Conservation (phyloP, 495 filamentous ascomycete species). For the Coniosporium apollinis region DNA sequence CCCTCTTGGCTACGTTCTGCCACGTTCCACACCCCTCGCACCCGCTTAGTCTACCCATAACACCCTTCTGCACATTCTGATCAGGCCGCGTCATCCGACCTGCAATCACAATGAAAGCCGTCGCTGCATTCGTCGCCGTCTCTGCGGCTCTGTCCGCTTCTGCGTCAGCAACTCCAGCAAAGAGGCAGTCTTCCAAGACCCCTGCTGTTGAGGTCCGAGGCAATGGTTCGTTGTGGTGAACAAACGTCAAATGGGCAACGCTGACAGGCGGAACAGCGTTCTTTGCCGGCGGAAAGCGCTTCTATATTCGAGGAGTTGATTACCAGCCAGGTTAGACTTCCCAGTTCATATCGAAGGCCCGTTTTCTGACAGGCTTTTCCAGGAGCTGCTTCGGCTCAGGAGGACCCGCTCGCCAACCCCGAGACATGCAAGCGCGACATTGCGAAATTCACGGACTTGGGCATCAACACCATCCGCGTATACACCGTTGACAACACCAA, state of each 20-base stretch:
- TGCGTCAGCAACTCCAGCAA: conserved; percentile 11
- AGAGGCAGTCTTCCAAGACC: conserved; percentile 17
- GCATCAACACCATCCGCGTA: conserved; percentile 81
- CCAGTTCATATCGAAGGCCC: too few species aligned
- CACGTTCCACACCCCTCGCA: background rate
- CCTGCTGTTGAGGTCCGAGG: conserved; percentile 30
- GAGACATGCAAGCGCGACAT: conserved; percentile 68
- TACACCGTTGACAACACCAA: conserved; percentile 83
- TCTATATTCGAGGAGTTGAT: conserved; percentile 90
- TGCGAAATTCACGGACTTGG: conserved; percentile 63
- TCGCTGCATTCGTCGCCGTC: conserved; percentile 12
- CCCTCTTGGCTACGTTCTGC: background rate
- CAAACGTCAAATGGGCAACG: background rate
- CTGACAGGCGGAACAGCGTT: conserved; percentile 42
- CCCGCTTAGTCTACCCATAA: background rate
- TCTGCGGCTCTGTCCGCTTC: conserved; percentile 11
- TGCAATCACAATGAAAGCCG: conserved; percentile 18
- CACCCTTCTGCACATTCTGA: conserved; percentile 1
- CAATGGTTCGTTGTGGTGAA: conserved; percentile 22
- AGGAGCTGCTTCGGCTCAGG: conserved; percentile 58
- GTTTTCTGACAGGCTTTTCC: too few species aligned
- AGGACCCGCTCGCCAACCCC: conserved; percentile 64
- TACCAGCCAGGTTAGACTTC: conserved; percentile 66
- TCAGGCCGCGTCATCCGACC: too few species aligned
- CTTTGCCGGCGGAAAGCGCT: conserved; percentile 66